Evolutionary conservation across 2,329 filamentous ascomycete species (phyloP), one percentile per base, ranked within the genome.

Genomic region (Pseudogymnoascus sp.): DNA sequence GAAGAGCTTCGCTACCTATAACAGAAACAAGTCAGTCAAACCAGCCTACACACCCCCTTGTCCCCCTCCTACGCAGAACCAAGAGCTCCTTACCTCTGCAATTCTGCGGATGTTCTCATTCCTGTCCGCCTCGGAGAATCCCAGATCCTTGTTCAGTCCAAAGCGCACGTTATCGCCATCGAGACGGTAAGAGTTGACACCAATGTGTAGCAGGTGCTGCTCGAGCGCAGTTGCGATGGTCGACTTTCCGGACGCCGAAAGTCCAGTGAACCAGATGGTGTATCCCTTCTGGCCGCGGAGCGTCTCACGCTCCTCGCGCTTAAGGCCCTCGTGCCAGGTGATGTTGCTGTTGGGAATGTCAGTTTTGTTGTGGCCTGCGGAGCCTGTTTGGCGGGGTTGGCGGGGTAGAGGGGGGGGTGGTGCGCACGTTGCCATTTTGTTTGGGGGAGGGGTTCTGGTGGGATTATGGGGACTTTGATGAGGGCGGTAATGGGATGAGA

Each of bases 101-200:
- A 99, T 97, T 67, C 94, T 87, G 64, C 94, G 87, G 74, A 99
- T 99, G 80, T 99, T 99, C 82, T 99, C 94, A 74, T 93, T 95
- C 69, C 94, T 87, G 80, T 97, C 92, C 73, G 86, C 85, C 73
- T 96, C 93, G 67, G 86, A 89, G 81, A 97, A 99, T 13, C 93
- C 93, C 9, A 99, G 84, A 79, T 97, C 93, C 78, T 95, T 96
- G 85, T 97, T 99, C 68, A 99, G 83, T 13, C 94, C 94, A 79
- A 97, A 97, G 65, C 94, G 93, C 68, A 99, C 88, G 78, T 99
- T 99, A 83, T 99, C 94, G 72, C 93, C 94, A 77, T 99, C 94
- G 31, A 99, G 87, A 60, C 94, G 87, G 83, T 99, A 99, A 64
- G 92, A 89, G 62, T 87, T 80, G 60, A 94, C 80, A 45, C 87